Percentiles rank a stretch among this genome's conserved stretches.
Conservation (phyloP, 768 basidiomycete genomes). For the Amanita pseudoporphyria region DNA sequence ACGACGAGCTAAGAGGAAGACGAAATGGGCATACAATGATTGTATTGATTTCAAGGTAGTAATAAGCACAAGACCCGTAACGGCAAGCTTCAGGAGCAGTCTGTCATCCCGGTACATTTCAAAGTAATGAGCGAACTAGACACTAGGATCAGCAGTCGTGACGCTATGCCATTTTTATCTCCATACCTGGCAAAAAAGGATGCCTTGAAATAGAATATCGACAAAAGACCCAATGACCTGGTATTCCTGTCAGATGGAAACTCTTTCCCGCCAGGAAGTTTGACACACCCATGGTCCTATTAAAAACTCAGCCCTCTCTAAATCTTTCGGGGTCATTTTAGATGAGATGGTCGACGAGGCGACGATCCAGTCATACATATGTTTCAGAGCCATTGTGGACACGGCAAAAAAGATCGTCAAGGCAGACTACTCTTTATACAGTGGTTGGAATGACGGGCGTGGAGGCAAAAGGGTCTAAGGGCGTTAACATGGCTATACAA, state of each 20-base stretch:
- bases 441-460: background rate
- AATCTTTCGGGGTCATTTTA: conserved; percentile 17
- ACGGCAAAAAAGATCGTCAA: background rate
- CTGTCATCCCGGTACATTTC: conserved; percentile 17
- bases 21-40: conserved; percentile 17
- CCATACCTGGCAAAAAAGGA: conserved; percentile 21
- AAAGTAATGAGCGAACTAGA: conserved; percentile 20
- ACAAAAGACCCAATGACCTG: conserved; percentile 22
- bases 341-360: background rate
- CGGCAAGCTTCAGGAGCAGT: conserved; percentile 12
- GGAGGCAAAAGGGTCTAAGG: background rate
- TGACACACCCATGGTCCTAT: conserved; percentile 23
- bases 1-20: background rate
- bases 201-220: conserved; percentile 21
- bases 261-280: background rate
- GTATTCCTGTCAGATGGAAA: background rate
- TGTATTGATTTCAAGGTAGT: conserved; percentile 23
- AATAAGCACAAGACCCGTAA: conserved; percentile 17
- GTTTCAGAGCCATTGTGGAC: background rate
- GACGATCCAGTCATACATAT: background rate
- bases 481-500: background rate
- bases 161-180: background rate
- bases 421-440: background rate
- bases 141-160: background rate
- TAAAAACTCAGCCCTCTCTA: conserved; percentile 16